A percentile compares a stretch with the other conserved stretches of the same genome.
Evolutionary conservation across 2,329 filamentous ascomycete species (phyloP).

Genomic region (Hypoxylon sp.): DNA sequence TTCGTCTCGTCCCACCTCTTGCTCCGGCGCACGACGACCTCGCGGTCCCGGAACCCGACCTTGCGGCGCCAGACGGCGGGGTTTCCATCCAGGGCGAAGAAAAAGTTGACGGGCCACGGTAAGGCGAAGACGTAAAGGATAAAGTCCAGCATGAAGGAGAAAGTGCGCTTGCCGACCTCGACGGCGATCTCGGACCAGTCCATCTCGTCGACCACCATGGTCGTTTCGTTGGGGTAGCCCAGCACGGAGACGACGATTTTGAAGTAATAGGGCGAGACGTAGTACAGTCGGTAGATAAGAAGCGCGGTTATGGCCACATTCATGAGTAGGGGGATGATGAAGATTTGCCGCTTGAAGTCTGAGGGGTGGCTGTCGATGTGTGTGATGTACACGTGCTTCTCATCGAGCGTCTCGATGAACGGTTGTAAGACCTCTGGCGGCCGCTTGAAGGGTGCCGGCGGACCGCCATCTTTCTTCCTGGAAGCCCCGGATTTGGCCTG

Average conservation of each 20-base stretch:
- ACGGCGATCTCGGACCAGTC: slow-evolving; percentile 68
- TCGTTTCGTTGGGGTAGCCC: slow-evolving; percentile 74
- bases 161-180: slow-evolving; percentile 70
- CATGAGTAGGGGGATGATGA: slow-evolving; percentile 80
- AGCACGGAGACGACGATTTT: slow-evolving; percentile 72
- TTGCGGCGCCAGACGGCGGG: slow-evolving; percentile 79
- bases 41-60: slow-evolving; percentile 81
- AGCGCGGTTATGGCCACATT: slow-evolving; percentile 76
- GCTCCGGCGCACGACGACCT: slow-evolving; percentile 85
- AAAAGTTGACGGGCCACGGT: slow-evolving; percentile 81
- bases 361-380: slow-evolving; percentile 81
- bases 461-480: slow-evolving; percentile 52
- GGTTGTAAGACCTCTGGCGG: slow-evolving; percentile 72
- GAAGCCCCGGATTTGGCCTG: slow-evolving; percentile 43
- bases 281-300: slow-evolving; percentile 76
- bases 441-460: slow-evolving; percentile 75
- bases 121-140: slow-evolving; percentile 75
- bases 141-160: slow-evolving; percentile 81
- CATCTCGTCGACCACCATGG: slow-evolving; percentile 69
- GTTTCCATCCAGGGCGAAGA: slow-evolving; percentile 69
- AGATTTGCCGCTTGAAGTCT: slow-evolving; percentile 84
- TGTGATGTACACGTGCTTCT: slow-evolving; percentile 81
- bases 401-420: slow-evolving; percentile 75
- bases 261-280: slow-evolving; percentile 79
- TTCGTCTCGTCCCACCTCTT: slow-evolving; percentile 76